Percentiles rank a stretch among this genome's conserved stretches.
phyloP scores from a whole-genome alignment of 495 filamentous ascomycete species.

The Durotheca rogersii region DNA sequence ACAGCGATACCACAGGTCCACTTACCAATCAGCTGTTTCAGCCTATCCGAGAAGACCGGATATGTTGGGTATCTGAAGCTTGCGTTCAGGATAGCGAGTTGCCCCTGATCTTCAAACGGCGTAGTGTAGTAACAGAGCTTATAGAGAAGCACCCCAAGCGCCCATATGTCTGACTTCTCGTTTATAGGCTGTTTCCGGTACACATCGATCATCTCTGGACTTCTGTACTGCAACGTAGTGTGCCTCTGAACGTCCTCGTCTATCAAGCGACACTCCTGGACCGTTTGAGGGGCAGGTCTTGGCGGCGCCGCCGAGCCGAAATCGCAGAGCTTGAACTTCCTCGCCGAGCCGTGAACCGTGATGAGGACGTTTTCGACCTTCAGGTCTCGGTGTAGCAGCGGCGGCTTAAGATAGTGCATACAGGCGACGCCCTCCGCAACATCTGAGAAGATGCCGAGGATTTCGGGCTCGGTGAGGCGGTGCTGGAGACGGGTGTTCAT shows the following conservation, averaged over 20 bases:
- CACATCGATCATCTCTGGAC: conserved; percentile 98
- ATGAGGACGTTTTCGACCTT: conserved; percentile 99
- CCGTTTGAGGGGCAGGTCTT: conserved; percentile 77
- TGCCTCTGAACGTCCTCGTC: conserved; percentile 98
- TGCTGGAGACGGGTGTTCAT: conserved; percentile 99
- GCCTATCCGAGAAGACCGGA: conserved; percentile 81
- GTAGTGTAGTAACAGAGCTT: conserved; percentile 99
- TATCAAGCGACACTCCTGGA: conserved; percentile 82
- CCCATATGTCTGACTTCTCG: conserved; percentile 99
- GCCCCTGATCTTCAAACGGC: conserved; percentile 95
- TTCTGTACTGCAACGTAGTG: conserved; percentile 95
- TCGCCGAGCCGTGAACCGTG: conserved; percentile 57
- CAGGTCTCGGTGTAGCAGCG: conserved; percentile 88
- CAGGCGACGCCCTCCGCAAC: conserved; percentile 94
- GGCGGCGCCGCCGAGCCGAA: conserved; percentile 91
- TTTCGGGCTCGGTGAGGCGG: conserved; percentile 94
- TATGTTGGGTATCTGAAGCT: conserved; percentile 90
- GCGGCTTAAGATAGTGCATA: conserved; percentile 97
- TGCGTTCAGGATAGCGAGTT: conserved; percentile 97
- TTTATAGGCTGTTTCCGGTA: conserved; percentile 96
- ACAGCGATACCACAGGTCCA: conserved; percentile 5
- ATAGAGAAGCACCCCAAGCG: conserved; percentile 90
- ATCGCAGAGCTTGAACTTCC: conserved; percentile 91
- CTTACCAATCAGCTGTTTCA: conserved; percentile 91
- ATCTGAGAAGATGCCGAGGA: conserved; percentile 94